Percentiles rank a stretch among this genome's conserved stretches.
phyloP scores from a whole-genome alignment of 306 rosid genomes.

The Benincasa hispida region DNA sequence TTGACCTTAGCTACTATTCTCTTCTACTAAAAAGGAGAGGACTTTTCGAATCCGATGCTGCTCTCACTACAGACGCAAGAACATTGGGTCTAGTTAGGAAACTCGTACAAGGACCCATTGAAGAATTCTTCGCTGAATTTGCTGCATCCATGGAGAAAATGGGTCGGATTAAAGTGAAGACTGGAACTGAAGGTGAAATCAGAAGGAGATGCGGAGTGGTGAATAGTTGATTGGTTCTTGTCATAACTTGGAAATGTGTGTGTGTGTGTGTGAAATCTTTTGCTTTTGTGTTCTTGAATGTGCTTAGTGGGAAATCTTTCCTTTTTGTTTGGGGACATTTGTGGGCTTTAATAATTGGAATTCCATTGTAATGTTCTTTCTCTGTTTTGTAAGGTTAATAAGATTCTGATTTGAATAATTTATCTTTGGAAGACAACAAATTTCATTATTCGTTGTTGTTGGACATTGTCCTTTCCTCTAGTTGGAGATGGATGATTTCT shows the following conservation, averaged over 20 bases:
- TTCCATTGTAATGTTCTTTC: not conserved
- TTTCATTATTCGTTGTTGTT: not conserved
- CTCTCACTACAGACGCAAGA: conserved; percentile 39
- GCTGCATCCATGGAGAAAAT: conserved; percentile 65
- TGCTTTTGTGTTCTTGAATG: not conserved
- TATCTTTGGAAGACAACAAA: not conserved
- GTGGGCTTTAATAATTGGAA: not conserved
- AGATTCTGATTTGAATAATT: conserved; percentile 6
- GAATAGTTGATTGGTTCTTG: conserved; percentile 25
- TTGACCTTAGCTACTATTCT: conserved; percentile 58
- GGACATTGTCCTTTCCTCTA: not conserved
- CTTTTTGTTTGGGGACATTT: not conserved
- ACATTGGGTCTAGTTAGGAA: conserved; percentile 29
- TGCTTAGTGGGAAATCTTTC: not conserved
- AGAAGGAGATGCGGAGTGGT: conserved; percentile 67
- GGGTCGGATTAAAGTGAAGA: conserved; percentile 56
- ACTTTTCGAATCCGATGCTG: conserved; percentile 64
- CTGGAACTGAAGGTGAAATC: conserved; percentile 72
- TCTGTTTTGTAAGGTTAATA: not conserved
- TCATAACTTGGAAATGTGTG: not conserved
- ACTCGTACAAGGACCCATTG: conserved; percentile 37
- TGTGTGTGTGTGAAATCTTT: not conserved
- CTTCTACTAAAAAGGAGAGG: conserved; percentile 63
- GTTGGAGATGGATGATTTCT: not conserved
- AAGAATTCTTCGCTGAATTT: conserved; percentile 48